These are phyloP conservation scores for Millerozyma acaciae DNA, from an alignment of 805 yeast genomes.

Conservation along the genomic window DNA sequence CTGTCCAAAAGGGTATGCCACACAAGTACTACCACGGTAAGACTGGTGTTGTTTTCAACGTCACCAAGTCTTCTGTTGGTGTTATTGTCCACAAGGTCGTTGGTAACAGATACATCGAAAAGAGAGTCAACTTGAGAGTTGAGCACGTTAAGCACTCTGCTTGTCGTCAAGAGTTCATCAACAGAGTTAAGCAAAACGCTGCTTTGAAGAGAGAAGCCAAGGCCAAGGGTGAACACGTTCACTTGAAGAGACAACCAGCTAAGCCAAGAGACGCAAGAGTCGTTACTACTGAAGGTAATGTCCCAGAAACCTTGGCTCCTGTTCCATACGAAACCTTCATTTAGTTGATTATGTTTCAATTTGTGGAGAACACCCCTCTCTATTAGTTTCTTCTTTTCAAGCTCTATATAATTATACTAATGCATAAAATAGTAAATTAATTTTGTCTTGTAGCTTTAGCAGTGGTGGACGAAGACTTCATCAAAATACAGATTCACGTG, in stretches of 20 bases:
- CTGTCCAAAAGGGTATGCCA: constrained; percentile 99
- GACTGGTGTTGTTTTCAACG: constrained; percentile 99
- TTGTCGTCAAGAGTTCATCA: constrained; percentile 98
- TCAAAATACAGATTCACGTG: too few relatives aligned
- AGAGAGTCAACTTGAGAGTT: constrained; percentile 97
- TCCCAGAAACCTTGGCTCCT: constrained; percentile 97
- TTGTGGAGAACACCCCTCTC: too few relatives aligned
- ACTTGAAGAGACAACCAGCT: constrained; percentile 97
- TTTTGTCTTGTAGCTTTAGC: too few relatives aligned
- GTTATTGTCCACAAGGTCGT: constrained; percentile 97
- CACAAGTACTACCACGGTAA: constrained; percentile 99
- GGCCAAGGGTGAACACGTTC: constrained; percentile 85
- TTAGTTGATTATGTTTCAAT: constrained; percentile 44
- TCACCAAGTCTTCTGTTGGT: constrained; percentile 98
- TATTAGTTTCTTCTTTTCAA: constrained; percentile 1
- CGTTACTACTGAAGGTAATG: constrained; percentile 75
- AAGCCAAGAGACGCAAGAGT: constrained; percentile 93
- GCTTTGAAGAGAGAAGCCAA: constrained; percentile 91
- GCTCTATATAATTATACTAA: constrained; percentile 7
- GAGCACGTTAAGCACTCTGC: constrained; percentile 99
- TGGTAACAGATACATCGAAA: constrained; percentile 98
- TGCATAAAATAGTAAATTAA: constrained; percentile 10
- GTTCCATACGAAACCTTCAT: constrained; percentile 99
- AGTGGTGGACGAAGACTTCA: too few relatives aligned
- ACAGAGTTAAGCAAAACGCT: constrained; percentile 97